phyloP scores from a whole-genome alignment of 2,329 filamentous ascomycete genomes.

The Didymella sp. region DNA sequence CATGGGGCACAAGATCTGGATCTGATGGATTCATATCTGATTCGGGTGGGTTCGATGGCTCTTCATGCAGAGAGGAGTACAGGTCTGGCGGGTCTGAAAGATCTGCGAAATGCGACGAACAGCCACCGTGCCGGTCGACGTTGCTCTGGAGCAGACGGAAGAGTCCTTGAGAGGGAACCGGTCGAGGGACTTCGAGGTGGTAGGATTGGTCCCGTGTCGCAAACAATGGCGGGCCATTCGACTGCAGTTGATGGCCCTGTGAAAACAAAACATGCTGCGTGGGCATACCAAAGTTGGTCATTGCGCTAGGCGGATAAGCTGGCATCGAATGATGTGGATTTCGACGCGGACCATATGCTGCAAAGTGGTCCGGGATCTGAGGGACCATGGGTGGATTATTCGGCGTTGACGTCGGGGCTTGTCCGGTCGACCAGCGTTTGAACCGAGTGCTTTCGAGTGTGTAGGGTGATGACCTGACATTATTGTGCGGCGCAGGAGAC shows the following conservation, averaged over 20 bases:
- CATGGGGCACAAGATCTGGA: constrained; percentile 76
- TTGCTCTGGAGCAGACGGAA: constrained; percentile 79
- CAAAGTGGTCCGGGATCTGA: constrained; percentile 66
- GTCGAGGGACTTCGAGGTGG: constrained; percentile 64
- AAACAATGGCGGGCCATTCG: constrained; percentile 55
- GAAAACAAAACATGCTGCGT: constrained; percentile 49
- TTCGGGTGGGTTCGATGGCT: constrained; percentile 75
- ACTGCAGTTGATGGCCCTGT: constrained; percentile 61
- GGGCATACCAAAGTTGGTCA: constrained; percentile 42
- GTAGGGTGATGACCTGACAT: constrained; percentile 73
- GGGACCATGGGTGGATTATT: constrained; percentile 62
- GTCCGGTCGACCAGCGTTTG: constrained; percentile 79
- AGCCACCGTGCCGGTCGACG: constrained; percentile 70
- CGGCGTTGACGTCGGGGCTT: constrained; percentile 65
- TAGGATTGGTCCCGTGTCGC: constrained; percentile 61
- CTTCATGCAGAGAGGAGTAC: constrained; percentile 76
- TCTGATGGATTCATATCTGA: constrained; percentile 83
- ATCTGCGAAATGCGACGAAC: constrained; percentile 70
- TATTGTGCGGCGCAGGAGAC: constrained; percentile 73
- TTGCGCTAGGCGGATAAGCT: constrained; percentile 42
- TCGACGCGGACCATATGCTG: constrained; percentile 65
- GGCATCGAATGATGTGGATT: constrained; percentile 54
- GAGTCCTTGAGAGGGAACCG: constrained; percentile 70
- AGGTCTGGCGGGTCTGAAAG: constrained; percentile 78
- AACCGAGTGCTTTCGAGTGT: constrained; percentile 69